Conservation (phyloP, 768 basidiomycete species). For the Lentinula guzmanii region DNA sequence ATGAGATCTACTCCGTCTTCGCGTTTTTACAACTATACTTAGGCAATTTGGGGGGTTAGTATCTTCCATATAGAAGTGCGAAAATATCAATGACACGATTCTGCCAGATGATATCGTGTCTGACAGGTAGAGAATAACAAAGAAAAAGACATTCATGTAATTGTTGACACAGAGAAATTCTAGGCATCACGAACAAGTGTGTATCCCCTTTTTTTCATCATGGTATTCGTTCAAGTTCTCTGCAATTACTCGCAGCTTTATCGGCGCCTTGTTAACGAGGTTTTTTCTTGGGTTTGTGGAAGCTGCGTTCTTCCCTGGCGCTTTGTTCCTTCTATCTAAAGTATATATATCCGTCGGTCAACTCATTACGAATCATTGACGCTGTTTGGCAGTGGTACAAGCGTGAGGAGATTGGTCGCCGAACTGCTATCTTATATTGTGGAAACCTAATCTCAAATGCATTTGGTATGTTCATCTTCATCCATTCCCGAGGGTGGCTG, state of each 20-base stretch:
- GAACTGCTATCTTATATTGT: slow-evolving; percentile 40
- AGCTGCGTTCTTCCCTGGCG: slow-evolving; percentile 40
- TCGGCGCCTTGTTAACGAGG: slow-evolving; percentile 33
- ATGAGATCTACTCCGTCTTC: neutral
- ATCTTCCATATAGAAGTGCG: slow-evolving; percentile 11
- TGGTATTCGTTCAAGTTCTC: neutral
- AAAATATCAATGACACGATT: neutral
- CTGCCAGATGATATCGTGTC: slow-evolving; percentile 43
- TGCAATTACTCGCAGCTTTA: slow-evolving; percentile 23
- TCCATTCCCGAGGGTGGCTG: neutral
- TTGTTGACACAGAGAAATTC: neutral
- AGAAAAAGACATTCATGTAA: neutral
- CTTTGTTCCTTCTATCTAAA: slow-evolving; percentile 24
- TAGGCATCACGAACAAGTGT: slow-evolving; percentile 24
- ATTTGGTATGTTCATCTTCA: slow-evolving; percentile 26
- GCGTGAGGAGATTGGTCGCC: slow-evolving; percentile 32
- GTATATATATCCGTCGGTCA: neutral
- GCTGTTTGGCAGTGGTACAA: slow-evolving; percentile 29
- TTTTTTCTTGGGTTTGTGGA: slow-evolving; percentile 47
- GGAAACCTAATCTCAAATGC: slow-evolving; percentile 51
- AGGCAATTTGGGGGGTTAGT: neutral
- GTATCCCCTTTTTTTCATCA: neutral
- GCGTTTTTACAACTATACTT: neutral
- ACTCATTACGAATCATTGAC: neutral
- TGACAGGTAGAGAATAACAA: slow-evolving; percentile 25